These are phyloP conservation scores for Quercus lobata DNA, from an alignment of 331 rosid species.

Conservation along the genomic window DNA sequence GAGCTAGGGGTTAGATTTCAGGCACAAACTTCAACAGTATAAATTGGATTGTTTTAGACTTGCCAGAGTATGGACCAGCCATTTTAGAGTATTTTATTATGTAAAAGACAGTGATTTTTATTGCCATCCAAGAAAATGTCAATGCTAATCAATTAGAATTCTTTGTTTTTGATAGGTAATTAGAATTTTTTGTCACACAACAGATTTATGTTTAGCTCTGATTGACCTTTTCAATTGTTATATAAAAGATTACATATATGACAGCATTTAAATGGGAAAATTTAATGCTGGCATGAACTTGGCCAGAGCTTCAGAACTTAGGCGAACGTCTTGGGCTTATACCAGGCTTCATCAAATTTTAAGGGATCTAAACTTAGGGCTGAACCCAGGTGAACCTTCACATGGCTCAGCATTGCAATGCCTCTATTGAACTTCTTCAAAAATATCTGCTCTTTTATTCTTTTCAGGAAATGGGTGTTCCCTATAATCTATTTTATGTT, in stretches of 20 bases:
- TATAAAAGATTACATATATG: neutral
- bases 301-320: neutral
- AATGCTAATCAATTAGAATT: no score
- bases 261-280: neutral
- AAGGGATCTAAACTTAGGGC: neutral
- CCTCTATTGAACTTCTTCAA: neutral
- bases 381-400: neutral
- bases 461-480: neutral
- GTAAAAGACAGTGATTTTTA: neutral
- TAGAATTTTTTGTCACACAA: no score
- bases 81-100: conserved; percentile 3
- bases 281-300: neutral
- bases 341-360: neutral
- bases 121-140: no score
- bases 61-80: neutral
- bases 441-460: neutral
- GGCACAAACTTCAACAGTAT: neutral
- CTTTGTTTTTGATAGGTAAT: no score
- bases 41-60: neutral
- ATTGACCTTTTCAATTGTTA: no score
- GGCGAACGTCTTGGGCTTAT: neutral
- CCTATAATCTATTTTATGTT: neutral
- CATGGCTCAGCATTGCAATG: neutral
- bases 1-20: neutral
- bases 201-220: no score